These are phyloP conservation scores for Wickerhamomyces queroliae DNA, from an alignment of 805 yeast genomes.

Conservation along the genomic window DNA sequence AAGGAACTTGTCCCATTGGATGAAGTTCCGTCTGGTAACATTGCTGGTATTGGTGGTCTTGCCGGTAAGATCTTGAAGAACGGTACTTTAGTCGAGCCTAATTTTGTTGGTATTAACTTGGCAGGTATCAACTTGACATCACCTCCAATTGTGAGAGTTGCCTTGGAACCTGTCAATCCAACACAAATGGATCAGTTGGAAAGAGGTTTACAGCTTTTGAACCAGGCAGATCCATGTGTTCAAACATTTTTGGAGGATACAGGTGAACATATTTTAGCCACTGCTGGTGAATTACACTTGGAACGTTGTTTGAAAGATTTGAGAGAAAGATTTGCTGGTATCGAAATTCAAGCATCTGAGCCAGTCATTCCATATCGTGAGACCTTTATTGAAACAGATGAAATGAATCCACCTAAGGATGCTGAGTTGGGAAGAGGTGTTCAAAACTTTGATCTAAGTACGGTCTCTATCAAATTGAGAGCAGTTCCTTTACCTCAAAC, in stretches of 20 bases:
- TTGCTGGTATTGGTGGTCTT: constrained; percentile 90
- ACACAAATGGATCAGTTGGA: constrained; percentile 70
- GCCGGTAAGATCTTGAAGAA: constrained; percentile 78
- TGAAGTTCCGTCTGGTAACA: constrained; percentile 89
- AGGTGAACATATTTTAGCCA: constrained; percentile 90
- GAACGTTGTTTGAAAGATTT: constrained; percentile 93
- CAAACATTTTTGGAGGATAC: constrained; percentile 79
- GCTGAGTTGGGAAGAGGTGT: constrained; percentile 44
- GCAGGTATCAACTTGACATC: constrained; percentile 71
- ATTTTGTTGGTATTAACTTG: constrained; percentile 58
- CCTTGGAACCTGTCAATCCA: constrained; percentile 92
- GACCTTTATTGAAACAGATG: constrained; percentile 52
- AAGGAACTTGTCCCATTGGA: constrained; percentile 74
- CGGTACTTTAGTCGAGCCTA: constrained; percentile 70
- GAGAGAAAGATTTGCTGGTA: constrained; percentile 85
- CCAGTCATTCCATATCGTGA: constrained; percentile 96
- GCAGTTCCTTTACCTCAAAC: constrained; percentile 51
- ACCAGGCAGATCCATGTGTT: constrained; percentile 93
- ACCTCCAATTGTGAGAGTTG: constrained; percentile 93
- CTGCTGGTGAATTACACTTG: constrained; percentile 94
- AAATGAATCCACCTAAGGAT: constrained; percentile 44
- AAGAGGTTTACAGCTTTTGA: constrained; percentile 68
- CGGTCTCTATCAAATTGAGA: constrained; percentile 33
- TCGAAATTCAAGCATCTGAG: constrained; percentile 79
- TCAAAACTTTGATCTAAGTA: constrained; percentile 44